phyloP scores from a whole-genome alignment of 805 yeast species.

The Zygosaccharomyces kombuchaensis region DNA sequence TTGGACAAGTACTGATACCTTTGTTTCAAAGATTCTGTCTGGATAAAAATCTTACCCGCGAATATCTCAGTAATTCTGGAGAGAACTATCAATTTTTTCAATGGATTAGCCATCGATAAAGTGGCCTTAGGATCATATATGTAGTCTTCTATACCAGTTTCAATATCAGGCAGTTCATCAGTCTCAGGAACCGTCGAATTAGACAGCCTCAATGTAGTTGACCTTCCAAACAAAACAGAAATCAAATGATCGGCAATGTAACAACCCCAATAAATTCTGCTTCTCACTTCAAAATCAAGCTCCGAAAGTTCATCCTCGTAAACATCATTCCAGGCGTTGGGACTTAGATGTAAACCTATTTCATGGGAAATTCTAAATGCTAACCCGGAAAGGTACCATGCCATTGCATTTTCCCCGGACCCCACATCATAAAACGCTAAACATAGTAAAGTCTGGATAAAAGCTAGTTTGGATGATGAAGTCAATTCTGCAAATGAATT shows the following conservation, averaged over 20 bases:
- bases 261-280: constrained; percentile 60
- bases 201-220: constrained; percentile 46
- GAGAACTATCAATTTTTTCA: constrained; percentile 39
- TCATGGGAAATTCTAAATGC: constrained; percentile 60
- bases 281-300: constrained; percentile 49
- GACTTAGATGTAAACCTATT: constrained; percentile 54
- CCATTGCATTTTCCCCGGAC: constrained; percentile 50
- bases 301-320: constrained; percentile 38
- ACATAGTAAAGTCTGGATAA: constrained; percentile 49
- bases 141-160: constrained; percentile 52
- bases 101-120: constrained; percentile 23
- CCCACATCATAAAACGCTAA: constrained; percentile 57
- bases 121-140: constrained; percentile 34
- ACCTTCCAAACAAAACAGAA: constrained; percentile 51
- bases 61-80: constrained; percentile 35
- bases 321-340: constrained; percentile 48
- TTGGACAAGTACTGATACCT: constrained; percentile 36
- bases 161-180: constrained; percentile 52
- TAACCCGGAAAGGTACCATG: constrained; percentile 57
- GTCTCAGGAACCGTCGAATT: constrained; percentile 57
- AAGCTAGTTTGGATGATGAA: constrained; percentile 44
- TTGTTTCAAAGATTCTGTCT: constrained; percentile 29
- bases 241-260: constrained; percentile 57
- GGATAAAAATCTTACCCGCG: constrained; percentile 27
- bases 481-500: constrained; percentile 25